Percentiles rank a stretch among this genome's conserved stretches.
Conservation (phyloP, 257 asterid genomes). For the Solanum phureja region DNA sequence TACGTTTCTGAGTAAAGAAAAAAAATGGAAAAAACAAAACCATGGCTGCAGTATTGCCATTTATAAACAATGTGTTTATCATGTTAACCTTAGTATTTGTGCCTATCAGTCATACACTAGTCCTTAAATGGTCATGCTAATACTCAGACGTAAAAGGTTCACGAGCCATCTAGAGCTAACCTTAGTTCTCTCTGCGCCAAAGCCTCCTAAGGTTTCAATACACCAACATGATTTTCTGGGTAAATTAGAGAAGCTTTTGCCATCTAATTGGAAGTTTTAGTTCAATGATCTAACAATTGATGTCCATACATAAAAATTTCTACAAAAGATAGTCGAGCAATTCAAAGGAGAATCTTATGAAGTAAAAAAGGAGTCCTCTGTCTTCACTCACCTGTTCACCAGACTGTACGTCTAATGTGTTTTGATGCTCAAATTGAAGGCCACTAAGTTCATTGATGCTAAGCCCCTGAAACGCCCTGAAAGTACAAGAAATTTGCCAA, state of each 20-base stretch:
- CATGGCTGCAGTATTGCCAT: neutral
- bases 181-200: neutral
- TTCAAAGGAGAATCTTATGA: neutral
- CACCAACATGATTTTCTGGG: neutral
- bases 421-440: slow-evolving; percentile 83
- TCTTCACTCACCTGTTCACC: slow-evolving; percentile 81
- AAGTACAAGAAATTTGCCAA: slow-evolving; percentile 1
- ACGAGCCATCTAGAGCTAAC: neutral
- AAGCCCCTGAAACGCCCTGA: slow-evolving; percentile 98
- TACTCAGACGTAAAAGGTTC: neutral
- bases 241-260: neutral
- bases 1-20: neutral
- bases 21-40: neutral
- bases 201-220: neutral
- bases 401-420: slow-evolving; percentile 61
- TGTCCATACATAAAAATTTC: neutral
- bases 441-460: slow-evolving; percentile 85
- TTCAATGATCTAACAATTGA: neutral
- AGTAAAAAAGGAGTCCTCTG: neutral
- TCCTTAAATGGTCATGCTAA: neutral
- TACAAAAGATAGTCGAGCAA: neutral
- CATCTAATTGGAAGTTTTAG: neutral
- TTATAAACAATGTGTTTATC: neutral
- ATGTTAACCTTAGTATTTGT: neutral
- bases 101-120: neutral